phyloP scores from a whole-genome alignment of 768 basidiomycete species.

The Dentipellis sp. region DNA sequence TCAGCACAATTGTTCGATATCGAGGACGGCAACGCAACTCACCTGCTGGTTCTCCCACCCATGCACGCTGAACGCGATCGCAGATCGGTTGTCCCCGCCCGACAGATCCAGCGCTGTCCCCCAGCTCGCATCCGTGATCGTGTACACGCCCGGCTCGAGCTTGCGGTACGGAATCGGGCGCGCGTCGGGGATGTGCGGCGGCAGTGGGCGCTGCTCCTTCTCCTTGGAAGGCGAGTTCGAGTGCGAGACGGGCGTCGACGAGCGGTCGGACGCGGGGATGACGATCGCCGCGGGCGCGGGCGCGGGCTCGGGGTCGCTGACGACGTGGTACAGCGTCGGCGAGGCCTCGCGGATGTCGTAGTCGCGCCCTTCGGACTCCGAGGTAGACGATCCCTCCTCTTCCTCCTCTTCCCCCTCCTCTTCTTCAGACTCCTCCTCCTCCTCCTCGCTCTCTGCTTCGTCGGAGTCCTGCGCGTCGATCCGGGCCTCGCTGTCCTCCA shows the following conservation, averaged over 20 bases:
- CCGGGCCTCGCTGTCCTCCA: background rate
- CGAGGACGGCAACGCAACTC: background rate
- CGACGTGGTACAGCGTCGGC: background rate
- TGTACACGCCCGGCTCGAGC: constrained; percentile 11
- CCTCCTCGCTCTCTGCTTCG: background rate
- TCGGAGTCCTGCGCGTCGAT: background rate
- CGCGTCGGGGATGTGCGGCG: background rate
- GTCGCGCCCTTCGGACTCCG: too few species aligned
- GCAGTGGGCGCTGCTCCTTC: background rate
- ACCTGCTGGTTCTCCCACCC: constrained; percentile 16
- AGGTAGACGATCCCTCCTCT: too few species aligned
- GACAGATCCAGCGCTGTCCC: constrained; percentile 13
- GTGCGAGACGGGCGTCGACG: background rate
- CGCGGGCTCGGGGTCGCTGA: background rate
- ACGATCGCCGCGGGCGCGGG: background rate
- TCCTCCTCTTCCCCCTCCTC: background rate
- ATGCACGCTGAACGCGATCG: constrained; percentile 10
- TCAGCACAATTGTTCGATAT: background rate
- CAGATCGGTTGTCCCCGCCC: constrained; percentile 8
- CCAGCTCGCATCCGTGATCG: constrained; percentile 11
- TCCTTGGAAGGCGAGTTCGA: background rate
- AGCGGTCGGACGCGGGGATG: background rate
- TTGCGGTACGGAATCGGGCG: background rate
- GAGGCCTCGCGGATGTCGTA: background rate
- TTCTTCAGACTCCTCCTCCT: background rate